Percentiles rank a stretch among this genome's conserved stretches.
Conservation (phyloP, 306 rosid genomes). For the Trifolium fragiferum region DNA sequence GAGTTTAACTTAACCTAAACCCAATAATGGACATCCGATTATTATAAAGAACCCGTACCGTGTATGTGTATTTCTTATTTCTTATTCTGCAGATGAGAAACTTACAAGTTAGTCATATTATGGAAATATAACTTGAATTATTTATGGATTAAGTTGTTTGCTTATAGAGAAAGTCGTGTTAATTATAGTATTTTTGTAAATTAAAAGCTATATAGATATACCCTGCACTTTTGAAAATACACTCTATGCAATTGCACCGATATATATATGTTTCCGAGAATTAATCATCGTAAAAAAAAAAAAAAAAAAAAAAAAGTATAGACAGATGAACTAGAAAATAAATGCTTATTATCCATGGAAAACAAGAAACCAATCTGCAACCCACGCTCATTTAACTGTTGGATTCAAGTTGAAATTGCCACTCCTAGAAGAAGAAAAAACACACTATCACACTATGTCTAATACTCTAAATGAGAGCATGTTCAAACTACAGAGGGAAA, state of each 20-base stretch:
- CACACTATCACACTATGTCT: constrained; percentile 17
- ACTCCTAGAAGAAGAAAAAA: constrained; percentile 2
- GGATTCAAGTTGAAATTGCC: constrained; percentile 17
- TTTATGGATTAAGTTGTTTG: constrained; percentile 6
- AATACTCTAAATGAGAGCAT: constrained; percentile 11
- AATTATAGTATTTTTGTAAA: constrained; percentile 6
- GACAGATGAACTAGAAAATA: constrained; percentile 6
- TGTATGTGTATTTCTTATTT: not conserved
- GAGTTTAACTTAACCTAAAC: constrained; percentile 19
- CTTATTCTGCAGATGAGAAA: not conserved
- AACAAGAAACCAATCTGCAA: constrained; percentile 32
- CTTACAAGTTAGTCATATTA: constrained; percentile 14
- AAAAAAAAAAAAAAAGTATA: too few relatives aligned
- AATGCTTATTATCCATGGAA: constrained; percentile 1
- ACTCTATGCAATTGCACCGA: constrained; percentile 1
- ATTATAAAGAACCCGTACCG: not conserved
- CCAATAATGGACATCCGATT: not conserved
- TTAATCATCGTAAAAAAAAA: not conserved
- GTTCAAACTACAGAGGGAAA: constrained; percentile 30
- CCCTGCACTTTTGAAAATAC: not conserved
- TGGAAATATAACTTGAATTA: constrained; percentile 15
- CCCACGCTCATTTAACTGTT: constrained; percentile 4
- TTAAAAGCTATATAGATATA: not conserved
- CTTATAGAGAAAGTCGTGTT: constrained; percentile 2
- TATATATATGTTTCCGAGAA: constrained; percentile 3